Evolutionary conservation across 495 filamentous ascomycete genomes (phyloP), one percentile per base, ranked within the genome.

Genomic region (Mytilinidion resinicola): DNA sequence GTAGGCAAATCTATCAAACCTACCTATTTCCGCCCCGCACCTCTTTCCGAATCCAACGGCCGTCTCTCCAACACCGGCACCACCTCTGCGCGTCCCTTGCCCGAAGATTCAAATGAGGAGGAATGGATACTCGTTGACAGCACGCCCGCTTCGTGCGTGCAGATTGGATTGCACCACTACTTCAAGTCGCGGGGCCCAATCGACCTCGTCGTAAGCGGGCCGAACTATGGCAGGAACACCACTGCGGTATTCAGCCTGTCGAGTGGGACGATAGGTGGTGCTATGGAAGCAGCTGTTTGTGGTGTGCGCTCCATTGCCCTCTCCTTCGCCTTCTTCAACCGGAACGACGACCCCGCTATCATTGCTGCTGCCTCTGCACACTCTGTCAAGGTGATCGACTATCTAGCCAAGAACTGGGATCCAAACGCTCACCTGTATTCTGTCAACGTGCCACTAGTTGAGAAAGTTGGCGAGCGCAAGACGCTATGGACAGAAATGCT

Each of bases 51-150:
- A 9, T 72, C 75, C n/a, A 43, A 60, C 84, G n/a, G 61, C 51
- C 49, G 57, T 9, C 75, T 80, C 57, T 77, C 83, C 1, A 84
- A 87, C 66, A 79, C 87, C 62, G 88, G 88, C 35, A 86, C 82
- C 14, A 83, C 77, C 21, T 82, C 86, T 67, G 59, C 70, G 12
- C 76, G 74, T 7, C 80, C 82, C 59, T 63, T 77, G 73, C 62
- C 81, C 68, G 49, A 67, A 21, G 65, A 73, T 30, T 75, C 71
- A 33, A 74, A 77, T 25, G 82, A 82, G 2, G 91, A 96, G 68
- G 90, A 96, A 76, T 97, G 93, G 92, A 80, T 96, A 43, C 78
- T 98, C 25, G 84, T 97, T 14, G 85, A 96, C 71, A 88, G 85
- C 38, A 96, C 89, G 9, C 93, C 88, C 20, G 92, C 89, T 2